Evolutionary conservation across 2,329 filamentous ascomycete genomes (phyloP).

Genomic region (Phialophora macrospora): DNA sequence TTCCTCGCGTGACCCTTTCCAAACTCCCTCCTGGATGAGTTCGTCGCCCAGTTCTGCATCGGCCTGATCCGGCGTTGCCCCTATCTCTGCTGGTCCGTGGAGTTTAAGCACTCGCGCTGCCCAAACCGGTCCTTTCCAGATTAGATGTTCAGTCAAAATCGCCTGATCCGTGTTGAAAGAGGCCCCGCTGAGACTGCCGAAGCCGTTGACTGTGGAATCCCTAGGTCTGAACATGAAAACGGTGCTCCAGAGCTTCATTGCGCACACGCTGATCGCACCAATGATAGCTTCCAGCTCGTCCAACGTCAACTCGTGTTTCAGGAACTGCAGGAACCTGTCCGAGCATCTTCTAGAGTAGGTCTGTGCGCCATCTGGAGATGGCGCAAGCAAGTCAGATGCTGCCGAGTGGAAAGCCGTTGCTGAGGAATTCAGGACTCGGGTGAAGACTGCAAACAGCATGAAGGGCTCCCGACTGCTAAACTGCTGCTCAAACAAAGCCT

Average conservation of each 20-base stretch:
- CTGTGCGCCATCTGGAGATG: slow-evolving; percentile 8
- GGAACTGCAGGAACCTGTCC: slow-evolving; percentile 17
- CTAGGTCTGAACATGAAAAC: slow-evolving; percentile 28
- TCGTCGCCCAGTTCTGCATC: slow-evolving; percentile 1
- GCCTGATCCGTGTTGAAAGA: slow-evolving; percentile 29
- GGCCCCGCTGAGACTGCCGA: slow-evolving; percentile 22
- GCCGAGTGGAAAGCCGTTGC: slow-evolving; percentile 4
- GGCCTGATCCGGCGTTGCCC: background rate
- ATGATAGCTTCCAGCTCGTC: slow-evolving; percentile 27
- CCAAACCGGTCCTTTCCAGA: slow-evolving; percentile 30
- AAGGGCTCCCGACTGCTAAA: slow-evolving; percentile 12
- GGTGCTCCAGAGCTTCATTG: slow-evolving; percentile 22
- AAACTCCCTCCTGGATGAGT: slow-evolving; percentile 23
- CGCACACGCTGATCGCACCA: slow-evolving; percentile 22
- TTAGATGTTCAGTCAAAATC: slow-evolving; percentile 26
- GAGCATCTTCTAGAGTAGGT: slow-evolving; percentile 15
- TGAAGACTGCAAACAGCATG: slow-evolving; percentile 26
- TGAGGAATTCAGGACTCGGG: slow-evolving; percentile 21
- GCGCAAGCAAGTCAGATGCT: slow-evolving; percentile 14
- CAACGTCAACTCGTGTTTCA: slow-evolving; percentile 19
- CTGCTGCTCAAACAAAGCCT: background rate
- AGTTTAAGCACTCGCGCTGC: slow-evolving; percentile 16
- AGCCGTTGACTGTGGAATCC: slow-evolving; percentile 24
- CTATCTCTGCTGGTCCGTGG: slow-evolving; percentile 4
- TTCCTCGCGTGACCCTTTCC: slow-evolving; percentile 21